These are phyloP conservation scores for Alternaria panax DNA, from an alignment of 2,329 filamentous ascomycete genomes.

Conservation along the genomic window DNA sequence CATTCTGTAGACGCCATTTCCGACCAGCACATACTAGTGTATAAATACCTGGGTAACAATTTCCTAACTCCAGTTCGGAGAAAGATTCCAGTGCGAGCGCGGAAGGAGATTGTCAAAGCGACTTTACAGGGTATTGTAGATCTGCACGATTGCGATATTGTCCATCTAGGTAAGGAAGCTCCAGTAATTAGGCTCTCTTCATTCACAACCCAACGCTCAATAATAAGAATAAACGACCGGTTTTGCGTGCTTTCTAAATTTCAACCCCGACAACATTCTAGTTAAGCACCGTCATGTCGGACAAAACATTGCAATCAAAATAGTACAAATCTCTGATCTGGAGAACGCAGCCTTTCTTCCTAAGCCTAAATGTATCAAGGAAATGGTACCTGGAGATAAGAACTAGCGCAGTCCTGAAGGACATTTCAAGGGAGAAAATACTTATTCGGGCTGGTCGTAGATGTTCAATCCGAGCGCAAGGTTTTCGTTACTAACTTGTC, in stretches of 20 bases:
- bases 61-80: constrained; percentile 27
- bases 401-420: constrained; percentile 46
- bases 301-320: constrained; percentile 21
- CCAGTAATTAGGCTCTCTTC: background rate
- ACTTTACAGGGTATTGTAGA: constrained; percentile 34
- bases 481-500: constrained; percentile 10
- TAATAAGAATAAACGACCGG: constrained; percentile 13
- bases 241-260: constrained; percentile 28
- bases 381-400: constrained; percentile 40
- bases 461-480: constrained; percentile 3
- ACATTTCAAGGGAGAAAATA: constrained; percentile 33
- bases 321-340: constrained; percentile 38
- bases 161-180: constrained; percentile 37
- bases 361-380: constrained; percentile 38
- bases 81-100: constrained; percentile 19
- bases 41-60: constrained; percentile 29
- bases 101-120: constrained; percentile 35
- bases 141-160: constrained; percentile 34
- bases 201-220: too few relatives aligned
- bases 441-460: constrained; percentile 41
- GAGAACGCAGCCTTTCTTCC: constrained; percentile 49
- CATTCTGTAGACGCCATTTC: constrained; percentile 29
- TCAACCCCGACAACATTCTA: constrained; percentile 44
- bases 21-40: constrained; percentile 33
- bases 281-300: constrained; percentile 23